Base-by-base conservation (phyloP, 2,329 filamentous ascomycete genomes). In the Aspergillus aculeatinus region DNA sequence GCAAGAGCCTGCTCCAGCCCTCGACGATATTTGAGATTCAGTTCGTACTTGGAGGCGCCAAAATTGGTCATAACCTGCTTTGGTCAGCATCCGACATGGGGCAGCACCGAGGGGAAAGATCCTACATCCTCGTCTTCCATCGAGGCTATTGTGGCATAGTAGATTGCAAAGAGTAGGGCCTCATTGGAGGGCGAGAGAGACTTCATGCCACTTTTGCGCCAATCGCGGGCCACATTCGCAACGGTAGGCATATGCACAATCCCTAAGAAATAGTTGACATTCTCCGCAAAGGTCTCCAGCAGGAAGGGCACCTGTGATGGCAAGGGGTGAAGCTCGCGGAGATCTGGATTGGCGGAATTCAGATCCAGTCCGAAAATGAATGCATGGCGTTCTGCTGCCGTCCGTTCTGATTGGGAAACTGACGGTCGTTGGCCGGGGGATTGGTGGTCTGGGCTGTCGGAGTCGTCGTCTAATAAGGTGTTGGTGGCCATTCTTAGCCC, bases 61-160 rank as follows among this genome's bases (percentile, higher is more conserved):
- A 49, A 49, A 19, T 49, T 49, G 47, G 47, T 25, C 47, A 49
- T 49, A 1, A 49, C 47, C 47, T 49, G 47, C 11, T 27, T 49
- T 16, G 47, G 47, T 49, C 47, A 49, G 47, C 25, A 49, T 27
- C 14, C 16, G 19, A 23, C 11, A 27, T 10, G 21, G 5, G 47
- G 7, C 14, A 49, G 47, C 9, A 16, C 21, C 5, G 47, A 9
- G 7, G 27, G 7, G 27, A 10, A 14, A 44, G 14, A 5, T 10
- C 79, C 70, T 63, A 84, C 82, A 68, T 86, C 83, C 0, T 85
- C 81, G 4, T 83, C 82, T 10, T 85, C 83, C 82, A 86, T 83
- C 0, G 83, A 85, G 0, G 77, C 80, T 6, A 86, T 71, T 0
- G 83, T 80, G 0, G 82, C 79, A 63, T 85, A 86, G 70, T 85